phyloP scores from a whole-genome alignment of 345 rosid species.

The Gossypium turneri region DNA sequence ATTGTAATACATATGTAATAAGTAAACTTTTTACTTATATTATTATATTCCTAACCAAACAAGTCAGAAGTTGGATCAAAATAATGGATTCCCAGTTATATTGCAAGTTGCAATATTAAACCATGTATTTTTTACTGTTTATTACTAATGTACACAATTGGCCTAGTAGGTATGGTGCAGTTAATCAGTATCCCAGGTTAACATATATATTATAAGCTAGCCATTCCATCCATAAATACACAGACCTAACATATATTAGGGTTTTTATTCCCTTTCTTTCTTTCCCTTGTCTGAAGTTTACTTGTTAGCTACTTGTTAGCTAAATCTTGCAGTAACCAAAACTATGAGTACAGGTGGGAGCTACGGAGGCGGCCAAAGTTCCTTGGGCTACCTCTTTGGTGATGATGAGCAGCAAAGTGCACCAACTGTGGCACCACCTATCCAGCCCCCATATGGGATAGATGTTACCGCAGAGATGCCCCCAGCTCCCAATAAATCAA shows the following conservation, averaged over 20 bases:
- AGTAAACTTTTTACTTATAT: too few species aligned
- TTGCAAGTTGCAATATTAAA: neutral
- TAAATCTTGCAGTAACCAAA: neutral
- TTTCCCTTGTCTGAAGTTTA: neutral
- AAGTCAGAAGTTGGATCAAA: neutral
- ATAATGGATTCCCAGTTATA: neutral
- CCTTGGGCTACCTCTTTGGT: slow-evolving; percentile 16
- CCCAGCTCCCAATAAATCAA: neutral
- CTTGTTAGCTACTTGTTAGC: neutral
- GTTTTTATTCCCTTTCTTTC: neutral
- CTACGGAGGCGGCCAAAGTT: slow-evolving; percentile 20
- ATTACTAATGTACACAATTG: neutral
- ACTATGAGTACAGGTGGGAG: slow-evolving; percentile 20
- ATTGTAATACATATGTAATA: too few species aligned
- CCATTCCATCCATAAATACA: neutral
- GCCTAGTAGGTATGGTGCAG: neutral
- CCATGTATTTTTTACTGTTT: neutral
- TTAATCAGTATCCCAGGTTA: too few species aligned
- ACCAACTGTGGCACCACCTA: slow-evolving; percentile 7
- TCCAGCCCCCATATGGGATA: slow-evolving; percentile 16
- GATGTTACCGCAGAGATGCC: slow-evolving; percentile 10
- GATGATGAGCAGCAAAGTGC: slow-evolving; percentile 16
- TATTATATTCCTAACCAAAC: too few species aligned
- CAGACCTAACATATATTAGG: neutral
- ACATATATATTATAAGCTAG: neutral